Evolutionary conservation across 306 rosid species (phyloP).

Genomic region (Sphenostylis stenocarpa): DNA sequence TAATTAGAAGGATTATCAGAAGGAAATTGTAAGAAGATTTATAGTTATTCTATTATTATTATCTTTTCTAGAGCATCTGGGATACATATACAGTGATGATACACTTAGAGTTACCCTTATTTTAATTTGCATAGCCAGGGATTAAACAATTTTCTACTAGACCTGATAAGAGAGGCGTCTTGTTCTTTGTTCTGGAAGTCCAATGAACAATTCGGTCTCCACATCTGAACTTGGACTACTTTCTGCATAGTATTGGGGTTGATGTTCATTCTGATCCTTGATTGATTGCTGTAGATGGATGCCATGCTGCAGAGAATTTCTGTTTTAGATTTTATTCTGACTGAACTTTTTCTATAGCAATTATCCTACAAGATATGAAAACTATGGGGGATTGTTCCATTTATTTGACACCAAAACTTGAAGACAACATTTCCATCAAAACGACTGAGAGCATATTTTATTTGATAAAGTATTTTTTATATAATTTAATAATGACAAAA

Average conservation of each 20-base stretch:
- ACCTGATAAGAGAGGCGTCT: conserved; percentile 27
- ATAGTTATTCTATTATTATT: neutral
- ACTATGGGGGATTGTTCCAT: neutral
- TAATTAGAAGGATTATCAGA: neutral
- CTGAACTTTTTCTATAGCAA: neutral
- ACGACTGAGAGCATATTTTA: neutral
- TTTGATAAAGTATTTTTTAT: neutral
- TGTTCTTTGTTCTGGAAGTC: conserved; percentile 60
- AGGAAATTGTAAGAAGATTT: neutral
- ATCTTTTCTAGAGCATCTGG: conserved; percentile 7
- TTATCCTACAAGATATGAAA: neutral
- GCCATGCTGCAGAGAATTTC: conserved; percentile 43
- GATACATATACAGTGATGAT: conserved; percentile 29
- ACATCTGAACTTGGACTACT: conserved; percentile 65
- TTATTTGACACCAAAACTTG: neutral
- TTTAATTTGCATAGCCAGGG: conserved; percentile 6
- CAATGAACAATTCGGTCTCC: conserved; percentile 80
- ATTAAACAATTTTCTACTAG: neutral
- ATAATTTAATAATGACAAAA: neutral
- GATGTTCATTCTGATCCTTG: conserved; percentile 24
- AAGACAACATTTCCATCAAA: neutral
- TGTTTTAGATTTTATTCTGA: conserved; percentile 11
- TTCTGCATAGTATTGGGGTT: conserved; percentile 29
- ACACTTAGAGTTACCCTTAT: conserved; percentile 21
- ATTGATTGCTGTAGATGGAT: conserved; percentile 2